Evolutionary conservation across 305 asterid species (phyloP).

Genomic region (Solanum hybrid): DNA sequence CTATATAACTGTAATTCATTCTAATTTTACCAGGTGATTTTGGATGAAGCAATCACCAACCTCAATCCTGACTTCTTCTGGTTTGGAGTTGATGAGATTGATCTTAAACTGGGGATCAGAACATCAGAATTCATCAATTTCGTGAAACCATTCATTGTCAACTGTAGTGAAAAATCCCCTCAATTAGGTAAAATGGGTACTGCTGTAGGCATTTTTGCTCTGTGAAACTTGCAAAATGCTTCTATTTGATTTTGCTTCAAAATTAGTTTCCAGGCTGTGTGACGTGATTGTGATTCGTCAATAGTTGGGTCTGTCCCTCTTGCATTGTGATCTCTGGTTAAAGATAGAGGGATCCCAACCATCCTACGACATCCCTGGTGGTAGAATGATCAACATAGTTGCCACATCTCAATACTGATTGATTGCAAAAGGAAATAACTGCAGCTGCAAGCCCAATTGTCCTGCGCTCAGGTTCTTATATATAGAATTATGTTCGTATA

Average conservation of each 20-base stretch:
- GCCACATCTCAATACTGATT: background rate
- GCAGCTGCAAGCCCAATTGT: background rate
- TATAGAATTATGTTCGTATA: background rate
- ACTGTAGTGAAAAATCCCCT: conserved; percentile 37
- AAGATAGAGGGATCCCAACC: background rate
- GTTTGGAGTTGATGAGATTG: conserved; percentile 90
- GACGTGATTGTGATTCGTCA: background rate
- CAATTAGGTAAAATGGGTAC: background rate
- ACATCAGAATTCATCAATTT: conserved; percentile 50
- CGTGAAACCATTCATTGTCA: conserved; percentile 59
- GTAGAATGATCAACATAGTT: background rate
- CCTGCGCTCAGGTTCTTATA: background rate
- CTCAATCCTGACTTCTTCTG: conserved; percentile 85
- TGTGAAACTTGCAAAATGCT: too few relatives aligned
- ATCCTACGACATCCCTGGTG: background rate
- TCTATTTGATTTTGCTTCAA: background rate
- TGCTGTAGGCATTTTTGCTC: background rate
- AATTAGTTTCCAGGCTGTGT: background rate
- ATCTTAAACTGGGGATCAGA: conserved; percentile 69
- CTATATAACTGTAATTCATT: background rate
- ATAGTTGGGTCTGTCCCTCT: background rate
- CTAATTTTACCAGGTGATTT: conserved; percentile 52
- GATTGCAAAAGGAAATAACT: background rate
- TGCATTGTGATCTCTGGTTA: background rate
- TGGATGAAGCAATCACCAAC: conserved; percentile 79